These are phyloP conservation scores for Arachis stenosperma DNA, from an alignment of 306 rosid genomes.

Conservation along the genomic window DNA sequence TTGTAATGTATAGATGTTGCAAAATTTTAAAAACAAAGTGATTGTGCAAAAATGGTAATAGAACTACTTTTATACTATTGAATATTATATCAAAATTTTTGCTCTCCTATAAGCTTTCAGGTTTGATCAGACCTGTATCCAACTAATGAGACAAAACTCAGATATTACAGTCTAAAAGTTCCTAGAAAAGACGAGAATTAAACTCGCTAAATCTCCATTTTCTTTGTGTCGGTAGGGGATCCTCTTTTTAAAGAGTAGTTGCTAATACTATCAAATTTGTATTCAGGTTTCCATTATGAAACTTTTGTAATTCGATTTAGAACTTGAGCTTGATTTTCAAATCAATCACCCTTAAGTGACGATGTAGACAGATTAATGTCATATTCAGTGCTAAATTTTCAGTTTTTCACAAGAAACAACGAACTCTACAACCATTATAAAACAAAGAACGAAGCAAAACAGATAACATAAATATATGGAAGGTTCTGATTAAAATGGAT, in stretches of 20 bases:
- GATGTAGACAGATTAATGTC: neutral
- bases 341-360: conserved; percentile 8
- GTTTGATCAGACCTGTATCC: too few species aligned
- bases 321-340: neutral
- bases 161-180: neutral
- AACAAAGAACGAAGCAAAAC: conserved; percentile 9
- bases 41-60: neutral
- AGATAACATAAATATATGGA: neutral
- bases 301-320: neutral
- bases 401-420: conserved; percentile 18
- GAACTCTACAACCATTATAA: conserved; percentile 11
- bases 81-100: neutral
- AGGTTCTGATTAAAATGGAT: conserved; percentile 26
- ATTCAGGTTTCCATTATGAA: conserved; percentile 8
- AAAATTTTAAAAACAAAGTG: neutral
- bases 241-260: neutral
- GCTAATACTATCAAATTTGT: conserved; percentile 7
- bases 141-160: too few species aligned
- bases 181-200: neutral
- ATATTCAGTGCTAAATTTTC: conserved; percentile 2
- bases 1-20: too few species aligned
- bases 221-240: neutral
- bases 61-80: neutral
- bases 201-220: neutral
- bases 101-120: neutral